A percentile compares a stretch with the other conserved stretches of the same genome.
phyloP scores from a whole-genome alignment of 805 yeast species.

The Zygoascus flipseniorum region DNA sequence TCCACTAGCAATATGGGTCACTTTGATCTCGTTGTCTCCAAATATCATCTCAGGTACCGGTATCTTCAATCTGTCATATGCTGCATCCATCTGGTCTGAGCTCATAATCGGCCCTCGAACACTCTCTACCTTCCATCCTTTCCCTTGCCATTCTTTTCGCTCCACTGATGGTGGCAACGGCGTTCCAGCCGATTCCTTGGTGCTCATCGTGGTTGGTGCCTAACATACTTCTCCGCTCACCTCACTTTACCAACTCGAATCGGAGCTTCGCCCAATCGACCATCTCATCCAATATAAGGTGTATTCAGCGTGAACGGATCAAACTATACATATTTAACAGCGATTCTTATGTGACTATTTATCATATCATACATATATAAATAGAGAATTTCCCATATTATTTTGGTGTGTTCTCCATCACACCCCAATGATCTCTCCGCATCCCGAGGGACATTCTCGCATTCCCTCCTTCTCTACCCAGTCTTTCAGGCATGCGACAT shows the following conservation, averaged over 20 bases:
- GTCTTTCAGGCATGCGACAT: slow-evolving; percentile 63
- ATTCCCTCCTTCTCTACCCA: slow-evolving; percentile 68
- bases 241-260: neutral
- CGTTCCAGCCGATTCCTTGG: neutral
- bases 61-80: slow-evolving; percentile 53
- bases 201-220: neutral
- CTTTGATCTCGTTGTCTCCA: slow-evolving; percentile 64
- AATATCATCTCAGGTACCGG: slow-evolving; percentile 98
- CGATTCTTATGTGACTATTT: too few relatives aligned
- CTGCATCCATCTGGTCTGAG: slow-evolving; percentile 60
- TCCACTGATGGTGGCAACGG: neutral
- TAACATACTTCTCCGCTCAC: neutral
- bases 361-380: too few relatives aligned
- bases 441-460: slow-evolving; percentile 75
- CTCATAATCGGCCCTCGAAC: slow-evolving; percentile 69
- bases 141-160: slow-evolving; percentile 29
- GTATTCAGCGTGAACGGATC: too few relatives aligned
- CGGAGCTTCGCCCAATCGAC: too few relatives aligned
- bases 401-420: too few relatives aligned
- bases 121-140: slow-evolving; percentile 71
- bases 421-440: slow-evolving; percentile 20
- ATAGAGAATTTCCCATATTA: too few relatives aligned
- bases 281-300: too few relatives aligned
- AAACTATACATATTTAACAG: too few relatives aligned
- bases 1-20: slow-evolving; percentile 35